Percentiles rank a stretch among this genome's conserved stretches.
Evolutionary conservation across 257 asterid genomes (phyloP).

Genomic region (Nicotiana sylvestris): DNA sequence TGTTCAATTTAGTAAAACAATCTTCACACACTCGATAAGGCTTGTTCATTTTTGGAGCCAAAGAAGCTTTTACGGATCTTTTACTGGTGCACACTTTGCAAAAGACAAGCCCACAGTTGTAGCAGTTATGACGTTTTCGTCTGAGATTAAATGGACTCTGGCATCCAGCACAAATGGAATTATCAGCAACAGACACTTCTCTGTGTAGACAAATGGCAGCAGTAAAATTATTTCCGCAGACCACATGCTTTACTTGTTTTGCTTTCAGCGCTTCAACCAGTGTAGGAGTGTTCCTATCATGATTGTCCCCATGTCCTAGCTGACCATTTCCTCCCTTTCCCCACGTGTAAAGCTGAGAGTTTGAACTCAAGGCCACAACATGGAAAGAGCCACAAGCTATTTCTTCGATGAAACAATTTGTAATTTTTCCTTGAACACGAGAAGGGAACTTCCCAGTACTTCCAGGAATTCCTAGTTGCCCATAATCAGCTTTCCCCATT

Average conservation of each 20-base stretch:
- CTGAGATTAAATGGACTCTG: conserved; percentile 45
- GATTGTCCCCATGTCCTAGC: conserved; percentile 66
- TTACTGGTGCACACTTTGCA: conserved; percentile 54
- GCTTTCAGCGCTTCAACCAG: conserved; percentile 51
- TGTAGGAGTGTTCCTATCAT: conserved; percentile 46
- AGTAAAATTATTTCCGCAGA: conserved; percentile 61
- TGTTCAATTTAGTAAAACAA: conserved; percentile 52
- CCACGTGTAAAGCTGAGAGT: conserved; percentile 69
- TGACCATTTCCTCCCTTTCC: conserved; percentile 68
- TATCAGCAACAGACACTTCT: conserved; percentile 17
- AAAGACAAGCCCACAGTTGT: conserved; percentile 66
- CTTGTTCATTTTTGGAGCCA: conserved; percentile 55
- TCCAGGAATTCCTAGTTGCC: conserved; percentile 39
- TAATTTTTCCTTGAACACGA: conserved; percentile 41
- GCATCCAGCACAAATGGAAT: conserved; percentile 52
- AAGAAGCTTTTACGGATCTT: conserved; percentile 57
- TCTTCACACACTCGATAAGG: conserved; percentile 59
- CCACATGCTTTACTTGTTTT: conserved; percentile 48
- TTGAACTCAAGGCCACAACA: conserved; percentile 52
- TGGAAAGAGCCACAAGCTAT: conserved; percentile 75
- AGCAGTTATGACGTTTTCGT: conserved; percentile 64
- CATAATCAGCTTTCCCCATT: conserved; percentile 47
- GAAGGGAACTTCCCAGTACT: conserved; percentile 29
- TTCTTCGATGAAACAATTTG: conserved; percentile 38
- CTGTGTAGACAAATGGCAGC: conserved; percentile 55